Evolutionary conservation across 192 early-diverging fungal genomes (phyloP), one percentile per base, ranked within the genome.

Genomic region (Irineochytrium annulatum): DNA sequence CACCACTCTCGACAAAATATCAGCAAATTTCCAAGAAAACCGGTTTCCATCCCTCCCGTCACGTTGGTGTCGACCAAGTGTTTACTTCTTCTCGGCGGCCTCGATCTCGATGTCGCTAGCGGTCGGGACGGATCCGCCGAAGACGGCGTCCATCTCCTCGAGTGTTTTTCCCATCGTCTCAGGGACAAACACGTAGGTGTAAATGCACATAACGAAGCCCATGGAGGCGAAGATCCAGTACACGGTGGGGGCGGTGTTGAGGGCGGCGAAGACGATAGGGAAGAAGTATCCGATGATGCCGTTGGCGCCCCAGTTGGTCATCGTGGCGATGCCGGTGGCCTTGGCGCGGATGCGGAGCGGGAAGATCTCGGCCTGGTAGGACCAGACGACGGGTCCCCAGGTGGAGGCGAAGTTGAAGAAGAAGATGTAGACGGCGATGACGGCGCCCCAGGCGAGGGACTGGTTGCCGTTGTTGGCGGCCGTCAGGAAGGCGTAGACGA

Each of bases 121-220:
- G n/a, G n/a, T n/a, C n/a, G n/a, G n/a, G n/a, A n/a, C n/a, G n/a
- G n/a, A n/a, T 22, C 51, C 61, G 30, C 71, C 74, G 59, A 95
- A 95, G 28, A 95, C 72, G 11, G 81, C 72, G 57, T 94, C 92
- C 85, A 96, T 91, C 46, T 92, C 87, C 69, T 96, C 93, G 44
- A 96, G 77, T 28, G 87, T 81, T 35, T 80, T 79, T 39, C 89
- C 88, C 76, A 85, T 91, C 66, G 92, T 96, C 74, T 95, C 84
- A 5, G 81, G 81, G 54, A 86, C 75, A 17, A 72, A 58, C 34
- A 72, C 56, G 54, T 60, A 83, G 14, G 69, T 55, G 37, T 67
- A 75, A 11, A 63, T 59, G 28, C 64, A 62, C 34, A 67, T 67
- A 33, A 59, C 31, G 19, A 85, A 34, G 46, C 72, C 65, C 19